A percentile compares a stretch with the other conserved stretches of the same genome.
Conservation (phyloP, 176 grass and related monocot species). For the Saccharum officinarum region DNA sequence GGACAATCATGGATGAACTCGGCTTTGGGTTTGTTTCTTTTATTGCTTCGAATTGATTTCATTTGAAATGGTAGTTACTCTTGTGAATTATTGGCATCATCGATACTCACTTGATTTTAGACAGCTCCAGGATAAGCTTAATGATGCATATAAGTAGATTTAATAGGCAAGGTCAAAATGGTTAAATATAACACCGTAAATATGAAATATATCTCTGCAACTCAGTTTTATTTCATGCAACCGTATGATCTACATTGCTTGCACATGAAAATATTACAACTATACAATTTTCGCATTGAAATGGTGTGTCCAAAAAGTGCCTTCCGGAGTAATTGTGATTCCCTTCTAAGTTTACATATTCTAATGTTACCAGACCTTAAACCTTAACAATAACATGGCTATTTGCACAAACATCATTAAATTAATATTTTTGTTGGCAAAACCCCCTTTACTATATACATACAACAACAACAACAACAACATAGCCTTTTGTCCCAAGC, state of each 20-base stretch:
- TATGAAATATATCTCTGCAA: background rate
- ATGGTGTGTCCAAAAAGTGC: background rate
- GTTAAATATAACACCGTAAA: background rate
- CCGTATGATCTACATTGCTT: background rate
- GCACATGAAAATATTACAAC: background rate
- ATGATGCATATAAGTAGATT: conserved; percentile 1
- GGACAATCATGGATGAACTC: conserved; percentile 93
- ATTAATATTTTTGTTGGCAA: background rate
- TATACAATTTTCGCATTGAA: background rate
- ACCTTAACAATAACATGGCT: background rate
- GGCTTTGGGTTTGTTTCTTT: conserved; percentile 66
- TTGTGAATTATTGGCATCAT: background rate
- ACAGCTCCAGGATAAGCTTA: background rate
- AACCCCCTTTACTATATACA: background rate
- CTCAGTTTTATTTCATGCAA: background rate
- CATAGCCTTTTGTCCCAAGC: too few species aligned
- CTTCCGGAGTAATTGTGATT: background rate
- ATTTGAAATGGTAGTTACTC: conserved; percentile 2
- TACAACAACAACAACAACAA: too few species aligned
- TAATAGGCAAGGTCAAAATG: conserved; percentile 6
- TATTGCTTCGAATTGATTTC: conserved; percentile 14
- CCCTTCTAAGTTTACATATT: background rate
- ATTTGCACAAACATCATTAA: background rate
- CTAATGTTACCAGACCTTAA: background rate
- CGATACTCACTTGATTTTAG: background rate